Evolutionary conservation across 768 basidiomycete genomes (phyloP), one percentile per base, ranked within the genome.

Genomic region (Butyriboletus loyo): DNA sequence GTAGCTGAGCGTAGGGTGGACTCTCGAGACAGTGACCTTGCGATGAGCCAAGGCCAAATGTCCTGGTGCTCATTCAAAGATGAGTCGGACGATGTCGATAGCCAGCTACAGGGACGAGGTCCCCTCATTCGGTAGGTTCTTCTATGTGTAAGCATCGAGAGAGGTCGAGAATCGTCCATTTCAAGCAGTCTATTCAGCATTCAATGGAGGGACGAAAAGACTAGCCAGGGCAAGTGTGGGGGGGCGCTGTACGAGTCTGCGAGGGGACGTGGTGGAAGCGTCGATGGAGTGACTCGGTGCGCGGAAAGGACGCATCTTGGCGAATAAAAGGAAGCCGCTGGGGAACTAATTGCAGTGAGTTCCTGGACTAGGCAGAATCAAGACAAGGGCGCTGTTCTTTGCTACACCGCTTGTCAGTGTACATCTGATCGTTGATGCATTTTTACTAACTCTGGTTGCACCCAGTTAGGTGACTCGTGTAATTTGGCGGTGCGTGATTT

Each of bases 41-140:
- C 46, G 28, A 53, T 30, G 28, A 32, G 4, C 61, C 63, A 71
- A 21, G 55, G 45, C 61, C 61, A 64, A 1, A 31, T 43, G 9
- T 68, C 63, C 4, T 17, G 51, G 15, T 52, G 43, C 7, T 56
- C 66, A 3, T 42, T 55, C 8, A 7, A 45, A 28, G 55, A 46
- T 1, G 63, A 53, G 21, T 64, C 61, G 4, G 53, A 47, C 5
- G 54, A 49, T 27, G 53, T 41, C 10, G 62, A 49, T 21, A 54
- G 19, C 61, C 61, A 66, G 56, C 67, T 68, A 40, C 49, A 60
- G 27, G 68, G 69, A 44, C 68, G 68, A 19, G 69, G 68, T 22
- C 68, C 68, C 45, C 56, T 61, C 15, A 69, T 51, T 46, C 60
- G 61, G 28, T 44, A 34, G 13, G 57, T 49, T 27, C 19, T 64